Base-by-base conservation (phyloP, 768 basidiomycete genomes). In the Boletellus ananiceps region DNA sequence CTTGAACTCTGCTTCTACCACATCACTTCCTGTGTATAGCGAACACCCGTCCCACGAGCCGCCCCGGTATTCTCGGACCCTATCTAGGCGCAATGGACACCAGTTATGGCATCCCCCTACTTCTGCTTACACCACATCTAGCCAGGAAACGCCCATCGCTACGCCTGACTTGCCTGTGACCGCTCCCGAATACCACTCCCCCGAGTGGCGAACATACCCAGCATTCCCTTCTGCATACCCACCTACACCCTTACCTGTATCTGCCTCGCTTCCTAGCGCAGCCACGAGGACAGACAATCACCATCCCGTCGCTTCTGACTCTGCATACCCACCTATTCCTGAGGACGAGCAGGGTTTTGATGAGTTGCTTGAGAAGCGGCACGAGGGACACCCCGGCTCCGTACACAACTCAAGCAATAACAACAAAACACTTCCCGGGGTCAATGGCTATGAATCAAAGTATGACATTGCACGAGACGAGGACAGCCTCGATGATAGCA, bases 151-250 rank as follows among this genome's bases (percentile, higher is more conserved):
- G 14, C 29, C 59, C 1, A 12, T 39, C 7, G 49, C 54, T 34
- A 44, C 45, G n/a, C 48, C 23, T 14, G 46, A 52, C 25, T 23
- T 29, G 36, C 42, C 34, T 59, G 65, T 46, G 63, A 72, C 51
- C 13, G 37, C 71, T 59, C 54, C 60, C 64, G 61, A 69, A 23
- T 64, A 57, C 35, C 64, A 57, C n/a, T 65, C 59, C n/a, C 79
- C 84, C 35, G 85, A 88, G 55, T 88, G 85, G 85, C 69, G 83
- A 49, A 71, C 78, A 61, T 89, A 88, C 56, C 86, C 86, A 12
- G 72, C 82, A 15, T 83, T 88, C 45, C 87, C 87, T 27, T 81
- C 87, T 5, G 87, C 87, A 31, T 89, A 89, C 58, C 86, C 86
- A 8, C 74, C 84, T 0, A 87, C 84, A 13, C 86, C 85, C 11